Conservation (phyloP, 2,329 filamentous ascomycete species). For the Fonsecaea pedrosoi region DNA sequence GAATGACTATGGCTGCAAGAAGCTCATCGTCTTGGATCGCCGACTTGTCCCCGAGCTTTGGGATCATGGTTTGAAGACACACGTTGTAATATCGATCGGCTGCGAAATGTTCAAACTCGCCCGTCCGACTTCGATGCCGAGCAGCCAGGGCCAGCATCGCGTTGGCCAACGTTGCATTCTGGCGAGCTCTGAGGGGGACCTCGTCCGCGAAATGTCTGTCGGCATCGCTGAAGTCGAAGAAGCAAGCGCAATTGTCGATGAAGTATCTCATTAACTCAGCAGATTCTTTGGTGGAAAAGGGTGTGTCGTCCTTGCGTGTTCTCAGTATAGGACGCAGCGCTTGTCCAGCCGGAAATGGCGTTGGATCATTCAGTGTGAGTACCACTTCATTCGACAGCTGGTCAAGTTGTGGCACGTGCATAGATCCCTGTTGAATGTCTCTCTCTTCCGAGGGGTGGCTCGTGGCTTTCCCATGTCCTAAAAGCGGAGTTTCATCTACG, state of each 20-base stretch:
- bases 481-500: conserved; percentile 9
- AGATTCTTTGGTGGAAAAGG: conserved; percentile 7
- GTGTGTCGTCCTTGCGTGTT: not conserved
- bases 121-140: conserved; percentile 12
- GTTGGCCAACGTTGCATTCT: conserved; percentile 13
- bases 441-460: not conserved
- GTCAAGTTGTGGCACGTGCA: not conserved
- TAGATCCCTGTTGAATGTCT: not conserved
- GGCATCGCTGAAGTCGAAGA: conserved; percentile 22
- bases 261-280: conserved; percentile 24
- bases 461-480: not conserved
- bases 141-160: conserved; percentile 21
- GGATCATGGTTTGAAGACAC: conserved; percentile 22
- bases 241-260: conserved; percentile 20
- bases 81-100: conserved; percentile 21
- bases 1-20: conserved; percentile 40
- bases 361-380: not conserved
- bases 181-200: conserved; percentile 10
- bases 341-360: not conserved
- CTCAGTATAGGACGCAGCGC: not conserved
- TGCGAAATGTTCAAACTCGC: conserved; percentile 9
- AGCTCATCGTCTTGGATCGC: conserved; percentile 35
- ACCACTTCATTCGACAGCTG: not conserved
- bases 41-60: conserved; percentile 14
- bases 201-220: conserved; percentile 19